A percentile compares a stretch with the other conserved stretches of the same genome.
phyloP scores from a whole-genome alignment of 2,329 filamentous ascomycete genomes.

The Dothideomycetidae sp. region DNA sequence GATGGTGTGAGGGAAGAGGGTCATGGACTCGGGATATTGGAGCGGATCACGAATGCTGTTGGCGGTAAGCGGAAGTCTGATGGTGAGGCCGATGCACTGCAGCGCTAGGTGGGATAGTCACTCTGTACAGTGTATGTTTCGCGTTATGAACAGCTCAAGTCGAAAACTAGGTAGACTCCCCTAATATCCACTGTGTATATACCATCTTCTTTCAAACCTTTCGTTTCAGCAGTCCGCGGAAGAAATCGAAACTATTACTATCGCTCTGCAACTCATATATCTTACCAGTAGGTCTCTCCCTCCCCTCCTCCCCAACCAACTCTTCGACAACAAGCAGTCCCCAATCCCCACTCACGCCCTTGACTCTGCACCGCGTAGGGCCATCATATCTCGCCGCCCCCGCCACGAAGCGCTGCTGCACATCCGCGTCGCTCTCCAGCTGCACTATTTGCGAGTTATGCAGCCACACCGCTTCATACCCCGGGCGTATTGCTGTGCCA shows the following conservation, averaged over 20 bases:
- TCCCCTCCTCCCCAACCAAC: conserved; percentile 46
- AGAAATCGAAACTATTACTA: conserved; percentile 97
- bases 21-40: conserved; percentile 1
- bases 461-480: conserved; percentile 76
- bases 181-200: too few species aligned
- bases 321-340: conserved; percentile 78
- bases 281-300: conserved; percentile 54
- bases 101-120: too few species aligned
- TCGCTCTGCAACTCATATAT: conserved; percentile 82
- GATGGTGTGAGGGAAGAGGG: conserved; percentile 4
- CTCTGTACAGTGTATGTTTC: too few species aligned
- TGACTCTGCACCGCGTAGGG: conserved; percentile 58
- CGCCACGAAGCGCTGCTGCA: conserved; percentile 71
- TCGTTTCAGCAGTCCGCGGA: conserved; percentile 68
- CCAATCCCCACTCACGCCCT: conserved; percentile 86
- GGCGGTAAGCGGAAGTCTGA: too few species aligned
- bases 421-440: conserved; percentile 66
- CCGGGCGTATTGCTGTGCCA: conserved; percentile 52
- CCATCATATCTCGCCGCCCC: conserved; percentile 60
- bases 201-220: too few species aligned
- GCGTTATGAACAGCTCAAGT: too few species aligned
- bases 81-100: too few species aligned
- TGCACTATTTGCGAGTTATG: conserved; percentile 56
- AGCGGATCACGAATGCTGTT: conserved; percentile 1
- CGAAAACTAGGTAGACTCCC: too few species aligned